phyloP scores from a whole-genome alignment of 345 rosid genomes.

The Murraya paniculata region DNA sequence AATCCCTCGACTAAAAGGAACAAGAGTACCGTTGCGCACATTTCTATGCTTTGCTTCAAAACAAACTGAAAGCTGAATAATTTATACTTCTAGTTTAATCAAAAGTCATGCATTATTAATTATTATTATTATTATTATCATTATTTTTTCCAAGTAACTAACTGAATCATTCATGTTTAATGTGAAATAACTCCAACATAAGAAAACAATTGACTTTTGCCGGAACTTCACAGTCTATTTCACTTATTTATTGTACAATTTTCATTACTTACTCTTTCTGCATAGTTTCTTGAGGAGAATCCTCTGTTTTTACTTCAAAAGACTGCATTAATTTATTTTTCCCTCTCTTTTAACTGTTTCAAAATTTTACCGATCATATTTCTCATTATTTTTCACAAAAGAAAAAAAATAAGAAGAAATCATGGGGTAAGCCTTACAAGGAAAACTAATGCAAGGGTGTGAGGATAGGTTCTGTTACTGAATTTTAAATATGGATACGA shows the following conservation, averaged over 20 bases:
- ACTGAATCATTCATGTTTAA: too few species aligned
- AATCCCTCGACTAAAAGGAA: not conserved
- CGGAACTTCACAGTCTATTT: too few species aligned
- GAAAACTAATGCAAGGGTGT: not conserved
- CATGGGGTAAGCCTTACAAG: not conserved
- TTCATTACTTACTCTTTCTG: not conserved
- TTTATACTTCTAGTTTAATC: too few species aligned
- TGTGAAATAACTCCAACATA: too few species aligned
- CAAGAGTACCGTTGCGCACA: not conserved
- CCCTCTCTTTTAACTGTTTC: too few species aligned
- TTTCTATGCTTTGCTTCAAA: not conserved
- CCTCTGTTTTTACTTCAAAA: too few species aligned
- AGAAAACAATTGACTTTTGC: too few species aligned
- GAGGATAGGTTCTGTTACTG: not conserved
- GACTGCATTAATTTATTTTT: too few species aligned
- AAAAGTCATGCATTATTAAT: not conserved
- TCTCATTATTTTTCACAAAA: not conserved
- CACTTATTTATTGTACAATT: too few species aligned
- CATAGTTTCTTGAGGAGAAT: not conserved
- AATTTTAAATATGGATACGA: not conserved
- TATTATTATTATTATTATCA: too few species aligned
- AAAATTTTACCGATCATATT: not conserved
- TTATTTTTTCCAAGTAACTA: too few species aligned
- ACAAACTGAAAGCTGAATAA: not conserved
- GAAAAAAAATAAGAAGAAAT: not conserved